A percentile compares a stretch with the other conserved stretches of the same genome.
These are phyloP conservation scores for Arabidopsis hybrid DNA, from an alignment of 441 rosid genomes.

Conservation along the genomic window DNA sequence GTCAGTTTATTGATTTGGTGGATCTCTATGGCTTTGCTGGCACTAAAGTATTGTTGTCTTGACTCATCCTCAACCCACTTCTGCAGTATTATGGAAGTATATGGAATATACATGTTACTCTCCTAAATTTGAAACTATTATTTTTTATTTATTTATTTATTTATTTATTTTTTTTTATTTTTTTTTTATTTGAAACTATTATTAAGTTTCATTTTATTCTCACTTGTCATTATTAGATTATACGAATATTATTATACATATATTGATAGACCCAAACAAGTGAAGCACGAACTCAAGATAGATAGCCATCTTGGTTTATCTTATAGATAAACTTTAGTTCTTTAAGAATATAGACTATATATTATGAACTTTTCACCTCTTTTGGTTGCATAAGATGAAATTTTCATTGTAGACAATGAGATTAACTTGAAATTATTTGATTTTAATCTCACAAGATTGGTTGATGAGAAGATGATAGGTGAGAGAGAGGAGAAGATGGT, in stretches of 20 bases:
- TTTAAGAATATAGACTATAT: not conserved
- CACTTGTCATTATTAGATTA: conserved; percentile 22
- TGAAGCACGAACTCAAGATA: conserved; percentile 20
- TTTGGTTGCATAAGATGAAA: not conserved
- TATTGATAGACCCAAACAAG: conserved; percentile 23
- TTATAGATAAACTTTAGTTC: not conserved
- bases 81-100: conserved; percentile 41
- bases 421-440: conserved; percentile 5
- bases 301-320: conserved; percentile 6
- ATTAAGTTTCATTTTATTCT: conserved; percentile 4
- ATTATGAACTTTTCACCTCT: not conserved
- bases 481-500: conserved; percentile 26
- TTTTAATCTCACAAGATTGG: conserved; percentile 11
- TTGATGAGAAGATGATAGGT: conserved; percentile 9
- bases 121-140: conserved; percentile 19
- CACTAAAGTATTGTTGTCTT: conserved; percentile 46
- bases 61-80: conserved; percentile 49
- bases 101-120: conserved; percentile 41
- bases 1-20: conserved; percentile 45
- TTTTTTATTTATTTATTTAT: no score
- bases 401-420: not conserved
- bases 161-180: no score
- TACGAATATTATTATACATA: not conserved
- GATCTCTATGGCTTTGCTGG: conserved; percentile 46
- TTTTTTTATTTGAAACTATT: no score